Percentiles rank a stretch among this genome's conserved stretches.
Conservation (phyloP, 1,139 yeast genomes). For the Yamadazyma diospyri region DNA sequence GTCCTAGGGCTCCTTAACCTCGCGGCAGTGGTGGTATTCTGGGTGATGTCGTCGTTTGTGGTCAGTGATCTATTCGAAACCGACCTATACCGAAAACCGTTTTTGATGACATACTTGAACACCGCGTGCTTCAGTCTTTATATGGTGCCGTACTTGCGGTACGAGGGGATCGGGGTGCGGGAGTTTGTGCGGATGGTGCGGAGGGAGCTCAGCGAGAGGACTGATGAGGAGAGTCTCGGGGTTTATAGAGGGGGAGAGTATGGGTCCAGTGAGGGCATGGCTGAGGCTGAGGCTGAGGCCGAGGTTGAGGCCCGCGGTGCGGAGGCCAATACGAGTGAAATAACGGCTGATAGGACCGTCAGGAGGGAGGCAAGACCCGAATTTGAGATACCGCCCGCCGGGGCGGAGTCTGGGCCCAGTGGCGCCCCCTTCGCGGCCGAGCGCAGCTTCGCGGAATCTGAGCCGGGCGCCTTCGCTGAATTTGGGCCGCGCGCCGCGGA, state of each 20-base stretch:
- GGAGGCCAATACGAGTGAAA: conserved; percentile 1
- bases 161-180: conserved; percentile 17
- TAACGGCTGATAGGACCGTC: conserved; percentile 7
- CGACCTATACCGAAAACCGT: conserved; percentile 80
- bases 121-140: conserved; percentile 82
- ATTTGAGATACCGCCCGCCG: too few relatives aligned
- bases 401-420: background rate
- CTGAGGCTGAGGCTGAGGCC: background rate
- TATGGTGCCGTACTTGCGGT: conserved; percentile 57
- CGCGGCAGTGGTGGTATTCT: conserved; percentile 69
- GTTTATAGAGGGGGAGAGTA: conserved; percentile 10
- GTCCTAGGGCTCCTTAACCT: conserved; percentile 70
- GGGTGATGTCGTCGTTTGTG: conserved; percentile 86
- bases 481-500: too few relatives aligned
- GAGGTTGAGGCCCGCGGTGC: background rate
- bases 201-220: conserved; percentile 16
- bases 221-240: background rate
- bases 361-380: too few relatives aligned
- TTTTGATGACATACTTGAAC: conserved; percentile 85
- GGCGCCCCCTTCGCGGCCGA: background rate
- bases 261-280: conserved; percentile 12
- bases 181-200: conserved; percentile 22
- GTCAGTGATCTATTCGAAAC: conserved; percentile 71
- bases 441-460: background rate
- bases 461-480: too few relatives aligned